Base-by-base conservation (phyloP, 441 rosid species). In the Sinapis alba region DNA sequence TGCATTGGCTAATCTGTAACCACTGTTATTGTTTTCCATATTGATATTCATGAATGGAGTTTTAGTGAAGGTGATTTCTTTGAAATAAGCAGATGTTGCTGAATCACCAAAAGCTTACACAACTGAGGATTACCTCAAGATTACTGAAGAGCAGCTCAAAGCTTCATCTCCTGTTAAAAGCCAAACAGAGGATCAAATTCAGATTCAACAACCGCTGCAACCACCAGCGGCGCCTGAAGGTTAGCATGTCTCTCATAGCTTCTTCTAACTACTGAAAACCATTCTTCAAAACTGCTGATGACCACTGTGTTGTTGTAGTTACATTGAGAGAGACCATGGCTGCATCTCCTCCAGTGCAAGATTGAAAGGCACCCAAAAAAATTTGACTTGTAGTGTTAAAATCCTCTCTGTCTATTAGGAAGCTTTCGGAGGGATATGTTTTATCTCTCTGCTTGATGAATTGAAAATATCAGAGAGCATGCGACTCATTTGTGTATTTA, bases 121-220 rank as follows among this genome's bases (percentile, higher is more conserved):
- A 2, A 84, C 84, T 0, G 95, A 91, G 68, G 98, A 88, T 54
- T 88, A 86, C 81, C 81, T 88, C 77, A 91, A 87, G 87, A 45
- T 90, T 70, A 88, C 97, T 1, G 97, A 95, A 69, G 93, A 90
- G 78, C 97, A 91, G 80, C 86, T 90, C 43, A 86, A 91, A 78
- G 85, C 88, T 80, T 66, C 81, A 0, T 53, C 85, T 32, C 50
- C 73, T 0, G 78, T 3, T 28, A 84, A 82, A 20, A 27, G 15
- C 47, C 47, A 41, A 41, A 41, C 53, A 5, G 88, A 84, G 74
- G 76, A 84, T 60, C 78, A 69, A 47, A 59, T 65, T 80, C 81
- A 78, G 78, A 63, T 80, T 62, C 84, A 76, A 76, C 79, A 74
- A 30, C 68, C 64, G n/a, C 43, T 36, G 43, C 9, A 36, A 26